Percentiles rank a stretch among this genome's conserved stretches.
Conservation (phyloP, 768 basidiomycete species). For the Pleurotus djamor region DNA sequence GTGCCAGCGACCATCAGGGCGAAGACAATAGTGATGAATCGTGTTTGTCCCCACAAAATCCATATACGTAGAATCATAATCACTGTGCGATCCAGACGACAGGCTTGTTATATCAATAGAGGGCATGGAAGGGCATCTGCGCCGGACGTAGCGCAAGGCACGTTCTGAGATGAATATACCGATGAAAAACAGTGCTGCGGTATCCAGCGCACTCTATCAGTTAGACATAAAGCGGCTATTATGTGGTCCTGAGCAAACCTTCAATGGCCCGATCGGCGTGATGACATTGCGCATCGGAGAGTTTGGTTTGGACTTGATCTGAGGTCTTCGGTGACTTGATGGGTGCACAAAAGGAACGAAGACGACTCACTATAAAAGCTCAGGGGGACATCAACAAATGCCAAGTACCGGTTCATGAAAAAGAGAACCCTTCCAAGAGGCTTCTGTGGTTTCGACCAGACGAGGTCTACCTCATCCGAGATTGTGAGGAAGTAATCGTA, state of each 20-base stretch:
- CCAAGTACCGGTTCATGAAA: not conserved
- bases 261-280: not conserved
- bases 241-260: not conserved
- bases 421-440: conserved; percentile 3
- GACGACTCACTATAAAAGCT: not conserved
- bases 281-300: not conserved
- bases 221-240: not conserved
- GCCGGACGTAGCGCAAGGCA: no score
- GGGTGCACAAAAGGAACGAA: not conserved
- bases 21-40: not conserved
- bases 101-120: no score
- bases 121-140: no score
- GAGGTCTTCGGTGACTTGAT: not conserved
- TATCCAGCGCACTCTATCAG: not conserved
- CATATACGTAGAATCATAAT: not conserved
- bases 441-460: conserved; percentile 1
- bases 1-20: not conserved
- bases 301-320: not conserved
- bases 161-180: not conserved
- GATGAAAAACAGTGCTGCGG: not conserved
- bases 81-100: no score
- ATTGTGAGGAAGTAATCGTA: not conserved
- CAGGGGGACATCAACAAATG: not conserved
- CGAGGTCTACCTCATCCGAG: conserved; percentile 21
- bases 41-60: not conserved